Evolutionary conservation across 352 stramenopile genomes (phyloP).

Genomic region (Phytophthora podocarpi): DNA sequence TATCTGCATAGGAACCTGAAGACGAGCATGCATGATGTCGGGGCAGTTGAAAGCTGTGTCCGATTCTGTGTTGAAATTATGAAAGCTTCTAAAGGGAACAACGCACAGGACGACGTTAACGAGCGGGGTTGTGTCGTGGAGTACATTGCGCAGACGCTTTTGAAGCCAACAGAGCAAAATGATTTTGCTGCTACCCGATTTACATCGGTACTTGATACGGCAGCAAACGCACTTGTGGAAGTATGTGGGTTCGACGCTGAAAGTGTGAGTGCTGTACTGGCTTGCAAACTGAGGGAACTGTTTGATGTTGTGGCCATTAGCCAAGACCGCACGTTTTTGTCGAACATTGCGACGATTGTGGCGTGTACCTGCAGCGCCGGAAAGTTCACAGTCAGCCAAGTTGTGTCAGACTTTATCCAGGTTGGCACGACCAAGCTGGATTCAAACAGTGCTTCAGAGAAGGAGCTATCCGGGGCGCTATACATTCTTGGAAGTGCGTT

Average conservation of each 20-base stretch:
- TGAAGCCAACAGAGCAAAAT: slow-evolving; percentile 18
- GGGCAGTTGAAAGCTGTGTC: slow-evolving; percentile 52
- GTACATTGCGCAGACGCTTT: slow-evolving; percentile 58
- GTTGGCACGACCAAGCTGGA: slow-evolving; percentile 28
- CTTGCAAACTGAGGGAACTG: slow-evolving; percentile 25
- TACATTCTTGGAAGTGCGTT: slow-evolving; percentile 53
- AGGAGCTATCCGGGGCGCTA: slow-evolving; percentile 19
- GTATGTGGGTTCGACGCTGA: slow-evolving; percentile 34
- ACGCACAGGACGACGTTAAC: slow-evolving; percentile 20
- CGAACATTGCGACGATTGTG: slow-evolving; percentile 45
- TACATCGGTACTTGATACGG: slow-evolving; percentile 38
- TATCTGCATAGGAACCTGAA: slow-evolving; percentile 48
- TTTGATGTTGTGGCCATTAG: slow-evolving; percentile 28
- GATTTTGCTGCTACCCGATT: not conserved
- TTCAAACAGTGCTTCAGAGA: slow-evolving; percentile 1
- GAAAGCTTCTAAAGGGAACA: slow-evolving; percentile 20
- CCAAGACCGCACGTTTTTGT: slow-evolving; percentile 40
- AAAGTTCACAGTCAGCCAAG: slow-evolving; percentile 15
- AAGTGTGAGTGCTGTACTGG: slow-evolving; percentile 35
- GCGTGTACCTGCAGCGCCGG: slow-evolving; percentile 22
- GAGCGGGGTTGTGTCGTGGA: slow-evolving; percentile 44
- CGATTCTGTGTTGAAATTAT: slow-evolving; percentile 59
- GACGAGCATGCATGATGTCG: slow-evolving; percentile 36
- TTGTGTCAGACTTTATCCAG: slow-evolving; percentile 31
- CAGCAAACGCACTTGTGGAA: slow-evolving; percentile 43